A percentile compares a stretch with the other conserved stretches of the same genome.
Evolutionary conservation across 1,284 basidiomycete species (phyloP).

Genomic region (Fomitiporia mediterranea): DNA sequence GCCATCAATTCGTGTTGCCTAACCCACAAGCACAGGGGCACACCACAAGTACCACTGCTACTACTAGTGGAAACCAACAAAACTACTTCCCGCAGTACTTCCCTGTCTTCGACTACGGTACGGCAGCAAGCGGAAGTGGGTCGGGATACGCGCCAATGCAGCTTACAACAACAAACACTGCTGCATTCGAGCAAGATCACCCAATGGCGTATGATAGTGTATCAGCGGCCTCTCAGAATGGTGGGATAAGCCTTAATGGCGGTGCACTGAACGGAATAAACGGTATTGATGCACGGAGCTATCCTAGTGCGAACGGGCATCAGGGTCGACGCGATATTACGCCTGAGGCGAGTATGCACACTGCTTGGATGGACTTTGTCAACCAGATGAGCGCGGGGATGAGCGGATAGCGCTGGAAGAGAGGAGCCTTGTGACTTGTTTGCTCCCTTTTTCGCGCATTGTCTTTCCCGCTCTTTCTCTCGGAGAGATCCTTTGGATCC

Average conservation of each 20-base stretch:
- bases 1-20: constrained; percentile 21
- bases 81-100: constrained; percentile 62
- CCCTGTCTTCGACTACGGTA: constrained; percentile 69
- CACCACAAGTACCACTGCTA: constrained; percentile 11
- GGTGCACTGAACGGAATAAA: constrained; percentile 2
- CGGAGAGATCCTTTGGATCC: too few species aligned
- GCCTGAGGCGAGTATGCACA: constrained; percentile 31
- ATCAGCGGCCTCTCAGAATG: not conserved
- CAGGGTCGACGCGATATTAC: constrained; percentile 16
- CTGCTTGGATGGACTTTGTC: constrained; percentile 37
- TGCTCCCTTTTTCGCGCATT: not conserved
- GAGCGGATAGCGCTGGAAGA: constrained; percentile 17
- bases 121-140: constrained; percentile 28
- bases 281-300: constrained; percentile 4
- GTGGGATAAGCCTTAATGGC: not conserved
- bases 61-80: constrained; percentile 18
- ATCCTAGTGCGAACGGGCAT: not conserved
- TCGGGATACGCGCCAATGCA: constrained; percentile 9
- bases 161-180: not conserved
- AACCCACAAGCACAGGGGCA: constrained; percentile 18
- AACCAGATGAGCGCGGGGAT: constrained; percentile 31
- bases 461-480: not conserved
- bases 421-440: not conserved
- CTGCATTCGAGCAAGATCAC: constrained; percentile 12
- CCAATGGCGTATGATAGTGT: constrained; percentile 8